phyloP scores from a whole-genome alignment of 1,139 yeast genomes.

The Candida labiduridarum region DNA sequence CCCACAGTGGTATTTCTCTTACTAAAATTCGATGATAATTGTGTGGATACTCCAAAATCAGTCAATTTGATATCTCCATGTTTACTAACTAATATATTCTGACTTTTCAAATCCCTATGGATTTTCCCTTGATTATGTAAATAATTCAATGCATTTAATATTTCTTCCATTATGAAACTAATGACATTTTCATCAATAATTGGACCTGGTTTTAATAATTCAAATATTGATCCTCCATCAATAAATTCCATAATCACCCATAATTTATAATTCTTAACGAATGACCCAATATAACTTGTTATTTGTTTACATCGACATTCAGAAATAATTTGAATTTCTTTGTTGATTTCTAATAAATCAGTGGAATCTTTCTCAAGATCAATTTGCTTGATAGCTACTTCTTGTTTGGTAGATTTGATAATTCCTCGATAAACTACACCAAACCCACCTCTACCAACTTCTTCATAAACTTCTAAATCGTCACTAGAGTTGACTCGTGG shows the following conservation, averaged over 20 bases:
- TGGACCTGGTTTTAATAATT: conserved; percentile 64
- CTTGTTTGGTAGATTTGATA: conserved; percentile 49
- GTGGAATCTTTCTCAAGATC: conserved; percentile 79
- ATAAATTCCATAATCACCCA: conserved; percentile 89
- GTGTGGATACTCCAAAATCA: conserved; percentile 96
- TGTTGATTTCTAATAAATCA: conserved; percentile 76
- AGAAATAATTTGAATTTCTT: conserved; percentile 74
- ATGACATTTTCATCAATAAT: conserved; percentile 47
- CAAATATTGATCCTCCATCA: conserved; percentile 83
- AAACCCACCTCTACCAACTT: conserved; percentile 86
- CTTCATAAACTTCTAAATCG: conserved; percentile 62
- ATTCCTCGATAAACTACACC: conserved; percentile 83
- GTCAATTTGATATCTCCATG: conserved; percentile 86
- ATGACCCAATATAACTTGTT: conserved; percentile 78
- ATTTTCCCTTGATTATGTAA: conserved; percentile 79
- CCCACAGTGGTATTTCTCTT: conserved; percentile 92
- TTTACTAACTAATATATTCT: conserved; percentile 69
- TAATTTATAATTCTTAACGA: conserved; percentile 73
- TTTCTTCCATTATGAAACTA: conserved; percentile 58
- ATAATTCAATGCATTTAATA: conserved; percentile 69
- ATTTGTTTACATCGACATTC: conserved; percentile 69
- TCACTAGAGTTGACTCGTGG: conserved; percentile 20
- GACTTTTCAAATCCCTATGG: conserved; percentile 87
- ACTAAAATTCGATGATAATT: conserved; percentile 74
- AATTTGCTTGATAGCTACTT: conserved; percentile 71